A percentile compares a stretch with the other conserved stretches of the same genome.
phyloP scores from a whole-genome alignment of 2,329 filamentous ascomycete species.

The Aureobasidium mangrovei region DNA sequence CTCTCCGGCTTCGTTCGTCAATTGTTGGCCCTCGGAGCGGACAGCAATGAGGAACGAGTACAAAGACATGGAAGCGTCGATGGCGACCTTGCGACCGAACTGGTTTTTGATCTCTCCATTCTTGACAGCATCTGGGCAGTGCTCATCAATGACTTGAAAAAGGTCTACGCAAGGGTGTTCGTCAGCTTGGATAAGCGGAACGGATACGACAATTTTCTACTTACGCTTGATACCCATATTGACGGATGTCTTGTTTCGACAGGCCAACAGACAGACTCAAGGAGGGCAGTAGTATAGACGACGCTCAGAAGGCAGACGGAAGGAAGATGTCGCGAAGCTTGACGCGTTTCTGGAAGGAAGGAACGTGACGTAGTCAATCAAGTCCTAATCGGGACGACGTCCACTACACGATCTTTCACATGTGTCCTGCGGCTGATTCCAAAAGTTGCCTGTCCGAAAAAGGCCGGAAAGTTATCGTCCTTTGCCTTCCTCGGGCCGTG shows the following conservation, averaged over 20 bases:
- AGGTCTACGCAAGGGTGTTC: slow-evolving; percentile 25
- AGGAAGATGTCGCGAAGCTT: too few relatives aligned
- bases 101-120: slow-evolving; percentile 98
- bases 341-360: not conserved
- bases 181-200: not conserved
- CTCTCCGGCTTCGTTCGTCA: slow-evolving; percentile 89
- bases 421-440: too few relatives aligned
- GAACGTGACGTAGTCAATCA: slow-evolving; percentile 7
- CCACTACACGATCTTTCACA: not conserved
- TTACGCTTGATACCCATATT: slow-evolving; percentile 31
- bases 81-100: slow-evolving; percentile 95
- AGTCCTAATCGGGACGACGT: not conserved
- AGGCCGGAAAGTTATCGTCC: too few relatives aligned
- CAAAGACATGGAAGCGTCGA: slow-evolving; percentile 96
- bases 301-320: not conserved
- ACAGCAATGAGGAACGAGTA: slow-evolving; percentile 98
- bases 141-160: slow-evolving; percentile 39
- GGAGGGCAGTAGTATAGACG: not conserved
- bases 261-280: not conserved
- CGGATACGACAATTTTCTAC: slow-evolving; percentile 5
- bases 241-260: not conserved
- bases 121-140: slow-evolving; percentile 92
- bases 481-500: too few relatives aligned
- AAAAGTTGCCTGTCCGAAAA: too few relatives aligned
- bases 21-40: slow-evolving; percentile 89